A percentile compares a stretch with the other conserved stretches of the same genome.
Evolutionary conservation across 2,329 filamentous ascomycete genomes (phyloP).

Genomic region (Colletotrichum sojae): DNA sequence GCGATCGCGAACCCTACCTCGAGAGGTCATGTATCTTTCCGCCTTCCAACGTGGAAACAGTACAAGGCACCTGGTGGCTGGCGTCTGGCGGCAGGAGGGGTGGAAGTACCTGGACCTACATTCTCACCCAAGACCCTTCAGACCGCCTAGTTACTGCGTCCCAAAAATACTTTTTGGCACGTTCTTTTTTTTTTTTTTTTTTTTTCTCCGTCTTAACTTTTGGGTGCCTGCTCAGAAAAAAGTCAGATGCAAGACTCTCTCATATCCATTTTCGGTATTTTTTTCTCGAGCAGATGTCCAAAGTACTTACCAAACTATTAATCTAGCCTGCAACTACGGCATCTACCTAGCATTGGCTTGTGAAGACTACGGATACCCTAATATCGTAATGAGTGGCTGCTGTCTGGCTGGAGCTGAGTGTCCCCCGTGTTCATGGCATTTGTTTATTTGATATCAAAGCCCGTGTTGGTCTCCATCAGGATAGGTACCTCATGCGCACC

Average conservation of each 20-base stretch:
- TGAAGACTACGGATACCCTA: background rate
- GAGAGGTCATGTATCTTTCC: too few relatives aligned
- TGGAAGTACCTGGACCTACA: background rate
- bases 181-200: slow-evolving; percentile 22
- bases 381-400: too few relatives aligned
- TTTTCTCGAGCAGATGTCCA: background rate
- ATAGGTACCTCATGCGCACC: too few relatives aligned
- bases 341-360: slow-evolving; percentile 6
- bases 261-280: slow-evolving; percentile 1
- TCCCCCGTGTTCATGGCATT: background rate
- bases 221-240: background rate
- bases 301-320: background rate
- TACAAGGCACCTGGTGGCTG: background rate
- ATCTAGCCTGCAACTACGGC: background rate
- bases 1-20: background rate
- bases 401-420: too few relatives aligned
- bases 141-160: slow-evolving; percentile 34
- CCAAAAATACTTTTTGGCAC: slow-evolving; percentile 24
- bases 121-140: slow-evolving; percentile 18
- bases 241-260: background rate
- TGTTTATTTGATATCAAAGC: slow-evolving; percentile 9
- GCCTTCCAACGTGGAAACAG: background rate
- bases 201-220: background rate
- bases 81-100: background rate
- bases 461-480: slow-evolving; percentile 10